These are phyloP conservation scores for Phytophthora parvispora DNA, from an alignment of 352 stramenopile genomes.

Conservation along the genomic window DNA sequence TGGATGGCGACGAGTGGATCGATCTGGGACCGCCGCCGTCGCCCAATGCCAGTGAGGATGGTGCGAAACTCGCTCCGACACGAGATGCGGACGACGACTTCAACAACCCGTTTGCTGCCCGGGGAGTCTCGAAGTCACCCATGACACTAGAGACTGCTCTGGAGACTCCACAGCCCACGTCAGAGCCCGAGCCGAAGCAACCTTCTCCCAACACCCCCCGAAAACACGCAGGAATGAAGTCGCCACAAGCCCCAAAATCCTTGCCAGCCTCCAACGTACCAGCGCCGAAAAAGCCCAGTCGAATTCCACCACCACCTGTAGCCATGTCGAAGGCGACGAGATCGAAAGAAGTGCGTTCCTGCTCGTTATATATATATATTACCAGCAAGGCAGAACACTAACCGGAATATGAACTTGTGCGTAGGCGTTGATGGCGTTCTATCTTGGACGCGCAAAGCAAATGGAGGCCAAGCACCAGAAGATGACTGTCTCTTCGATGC, in stretches of 20 bases:
- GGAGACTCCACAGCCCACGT: not conserved
- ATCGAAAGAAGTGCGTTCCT: constrained; percentile 37
- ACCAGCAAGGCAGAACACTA: too few species aligned
- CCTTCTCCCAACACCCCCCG: not conserved
- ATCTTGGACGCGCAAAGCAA: constrained; percentile 56
- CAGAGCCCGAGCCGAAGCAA: constrained; percentile 6
- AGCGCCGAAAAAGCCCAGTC: not conserved
- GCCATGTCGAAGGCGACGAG: constrained; percentile 27
- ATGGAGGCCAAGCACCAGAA: constrained; percentile 62
- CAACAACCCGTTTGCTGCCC: not conserved
- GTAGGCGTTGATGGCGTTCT: constrained; percentile 64
- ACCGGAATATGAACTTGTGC: too few species aligned
- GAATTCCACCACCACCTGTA: not conserved
- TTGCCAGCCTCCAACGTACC: not conserved
- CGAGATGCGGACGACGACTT: not conserved
- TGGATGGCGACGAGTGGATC: constrained; percentile 58
- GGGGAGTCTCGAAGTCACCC: not conserved
- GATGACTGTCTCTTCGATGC: constrained; percentile 22
- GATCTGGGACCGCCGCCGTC: constrained; percentile 30
- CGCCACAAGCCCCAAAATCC: not conserved
- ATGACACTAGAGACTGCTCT: not conserved
- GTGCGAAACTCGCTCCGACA: not conserved
- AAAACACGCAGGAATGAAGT: not conserved
- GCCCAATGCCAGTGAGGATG: constrained; percentile 3
- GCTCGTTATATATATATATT: too few species aligned